These are phyloP conservation scores for Tuber aestivum DNA, from an alignment of 495 filamentous ascomycete genomes.

Conservation along the genomic window DNA sequence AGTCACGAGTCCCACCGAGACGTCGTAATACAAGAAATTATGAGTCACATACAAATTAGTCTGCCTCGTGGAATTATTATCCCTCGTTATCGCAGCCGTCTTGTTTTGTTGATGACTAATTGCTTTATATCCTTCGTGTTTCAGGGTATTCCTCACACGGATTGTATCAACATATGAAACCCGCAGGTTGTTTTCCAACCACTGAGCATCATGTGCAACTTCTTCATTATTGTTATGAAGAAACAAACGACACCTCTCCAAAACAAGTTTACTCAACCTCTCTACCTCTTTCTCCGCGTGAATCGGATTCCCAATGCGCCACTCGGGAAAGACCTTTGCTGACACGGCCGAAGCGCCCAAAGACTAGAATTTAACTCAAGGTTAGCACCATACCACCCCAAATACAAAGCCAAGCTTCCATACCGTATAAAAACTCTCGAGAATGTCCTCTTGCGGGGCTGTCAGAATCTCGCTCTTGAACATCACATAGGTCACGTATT, in stretches of 20 bases:
- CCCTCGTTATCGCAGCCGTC: slow-evolving; percentile 31
- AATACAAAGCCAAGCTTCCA: slow-evolving; percentile 4
- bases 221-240: slow-evolving; percentile 63
- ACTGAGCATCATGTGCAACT: slow-evolving; percentile 75
- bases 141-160: slow-evolving; percentile 64
- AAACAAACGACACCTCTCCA: slow-evolving; percentile 82
- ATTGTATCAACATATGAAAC: slow-evolving; percentile 73
- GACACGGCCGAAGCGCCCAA: slow-evolving; percentile 58
- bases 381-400: slow-evolving; percentile 9
- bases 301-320: slow-evolving; percentile 50
- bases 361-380: slow-evolving; percentile 20
- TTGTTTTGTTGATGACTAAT: slow-evolving; percentile 28
- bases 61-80: slow-evolving; percentile 38
- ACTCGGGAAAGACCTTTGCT: slow-evolving; percentile 56
- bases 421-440: slow-evolving; percentile 75
- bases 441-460: slow-evolving; percentile 76
- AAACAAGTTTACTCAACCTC: slow-evolving; percentile 63
- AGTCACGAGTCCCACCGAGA: slow-evolving; percentile 73
- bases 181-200: slow-evolving; percentile 78
- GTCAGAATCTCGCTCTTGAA: slow-evolving; percentile 76
- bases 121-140: slow-evolving; percentile 44
- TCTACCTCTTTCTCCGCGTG: slow-evolving; percentile 49
- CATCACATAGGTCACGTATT: slow-evolving; percentile 72
- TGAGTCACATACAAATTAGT: slow-evolving; percentile 57
- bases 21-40: slow-evolving; percentile 74